A percentile compares a stretch with the other conserved stretches of the same genome.
phyloP scores from a whole-genome alignment of 208 protist species.

The Leishmania amazonensis region DNA sequence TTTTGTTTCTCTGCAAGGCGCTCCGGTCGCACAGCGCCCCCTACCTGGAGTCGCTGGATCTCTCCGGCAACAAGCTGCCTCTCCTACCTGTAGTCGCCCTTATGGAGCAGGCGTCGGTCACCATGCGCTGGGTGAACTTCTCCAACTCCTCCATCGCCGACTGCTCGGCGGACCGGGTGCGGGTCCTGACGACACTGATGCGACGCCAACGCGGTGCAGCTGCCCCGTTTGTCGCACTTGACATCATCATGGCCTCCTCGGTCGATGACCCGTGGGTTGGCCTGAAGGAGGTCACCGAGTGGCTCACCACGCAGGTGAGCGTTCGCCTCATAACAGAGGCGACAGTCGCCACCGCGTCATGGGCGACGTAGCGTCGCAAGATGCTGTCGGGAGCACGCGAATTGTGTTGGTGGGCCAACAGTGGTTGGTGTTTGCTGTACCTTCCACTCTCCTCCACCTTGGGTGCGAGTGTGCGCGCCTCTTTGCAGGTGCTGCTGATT shows the following conservation, averaged over 20 bases:
- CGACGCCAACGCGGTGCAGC: slow-evolving; percentile 37
- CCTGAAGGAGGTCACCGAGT: slow-evolving; percentile 30
- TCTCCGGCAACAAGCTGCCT: slow-evolving; percentile 55
- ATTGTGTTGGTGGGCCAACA: neutral
- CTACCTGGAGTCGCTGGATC: slow-evolving; percentile 52
- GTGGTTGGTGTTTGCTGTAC: neutral
- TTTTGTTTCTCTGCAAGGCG: slow-evolving; percentile 67
- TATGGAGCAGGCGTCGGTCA: slow-evolving; percentile 56
- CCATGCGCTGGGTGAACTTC: slow-evolving; percentile 43
- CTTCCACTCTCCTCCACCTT: neutral
- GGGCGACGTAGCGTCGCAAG: neutral
- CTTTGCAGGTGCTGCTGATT: neutral
- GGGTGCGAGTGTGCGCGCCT: neutral
- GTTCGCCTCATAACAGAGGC: slow-evolving; percentile 20
- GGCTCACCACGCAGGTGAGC: slow-evolving; percentile 27
- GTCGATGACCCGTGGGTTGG: slow-evolving; percentile 17
- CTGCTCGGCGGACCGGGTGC: slow-evolving; percentile 32
- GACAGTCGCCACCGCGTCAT: neutral
- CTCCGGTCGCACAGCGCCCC: slow-evolving; percentile 54
- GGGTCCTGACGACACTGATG: slow-evolving; percentile 52
- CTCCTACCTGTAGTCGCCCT: slow-evolving; percentile 56
- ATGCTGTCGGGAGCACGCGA: neutral
- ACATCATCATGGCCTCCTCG: slow-evolving; percentile 22
- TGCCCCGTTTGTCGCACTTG: slow-evolving; percentile 16
- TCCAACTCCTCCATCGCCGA: slow-evolving; percentile 56